Evolutionary conservation across 805 yeast genomes (phyloP), one percentile per base, ranked within the genome.

Genomic region (Cyberlindnera galapagoensis): DNA sequence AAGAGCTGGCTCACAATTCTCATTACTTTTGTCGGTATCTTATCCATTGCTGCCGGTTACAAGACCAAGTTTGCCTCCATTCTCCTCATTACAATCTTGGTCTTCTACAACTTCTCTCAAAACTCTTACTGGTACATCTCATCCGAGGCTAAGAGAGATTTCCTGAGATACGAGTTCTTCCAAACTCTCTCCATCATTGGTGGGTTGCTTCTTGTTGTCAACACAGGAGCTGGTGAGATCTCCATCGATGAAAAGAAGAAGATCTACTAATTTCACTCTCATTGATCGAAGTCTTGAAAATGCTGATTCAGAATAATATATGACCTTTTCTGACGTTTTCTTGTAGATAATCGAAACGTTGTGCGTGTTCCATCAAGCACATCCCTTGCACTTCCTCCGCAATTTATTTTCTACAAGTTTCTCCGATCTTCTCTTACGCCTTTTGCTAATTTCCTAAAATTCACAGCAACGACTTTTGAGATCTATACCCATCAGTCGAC

Each of bases 161-260:
- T 76, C 59, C 63, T 86, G 57, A 83, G 83, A 59, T 92, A 88
- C 59, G 97, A 88, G 60, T 84, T 83, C 59, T 90, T 82, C 71
- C 98, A 92, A 65, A 86, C 95, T 24, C 68, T 90, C 54, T 81
- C 94, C 36, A 90, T 90, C 55, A 88, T 90, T 31, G 98, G 98
- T 36, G 98, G 97, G 2, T 72, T 90, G 42, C 63, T 90, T 40
- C 65, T 92, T 45, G 84, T 92, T 40, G 95, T 85, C 38, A 86
- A 83, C 62, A 85, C 95, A 4, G 98, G 98, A 41, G 97, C 97
- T 19, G 98, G 98, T 31, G 88, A 83, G 48, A 69, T 90, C 43
- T 83, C 95, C 18, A 64, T 90, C 37, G 98, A 90, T 54, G 97
- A 87, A 59, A 90, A 92, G 80, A 88, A 90, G 68, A 90, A 90